Conservation (phyloP, 768 basidiomycete genomes). For the Mycena crocata region DNA sequence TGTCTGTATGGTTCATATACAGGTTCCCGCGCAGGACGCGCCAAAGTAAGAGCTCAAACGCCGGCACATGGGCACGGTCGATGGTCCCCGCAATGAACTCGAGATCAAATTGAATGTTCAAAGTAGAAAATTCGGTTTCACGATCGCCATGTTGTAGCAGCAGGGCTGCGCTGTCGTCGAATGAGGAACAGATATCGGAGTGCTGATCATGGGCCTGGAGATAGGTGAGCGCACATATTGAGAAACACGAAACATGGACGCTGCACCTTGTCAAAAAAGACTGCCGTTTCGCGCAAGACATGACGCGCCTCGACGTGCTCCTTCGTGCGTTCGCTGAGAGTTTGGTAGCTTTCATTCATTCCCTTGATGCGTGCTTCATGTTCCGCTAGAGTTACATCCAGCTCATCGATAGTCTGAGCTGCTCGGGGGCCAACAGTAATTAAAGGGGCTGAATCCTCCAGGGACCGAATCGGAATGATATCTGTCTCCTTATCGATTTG, state of each 20-base stretch:
- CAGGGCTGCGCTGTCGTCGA: conserved; percentile 92
- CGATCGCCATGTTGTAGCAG: conserved; percentile 92
- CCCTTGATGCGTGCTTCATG: conserved; percentile 86
- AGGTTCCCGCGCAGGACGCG: conserved; percentile 96
- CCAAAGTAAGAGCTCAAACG: conserved; percentile 98
- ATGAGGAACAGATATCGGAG: conserved; percentile 84
- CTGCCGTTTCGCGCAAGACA: conserved; percentile 94
- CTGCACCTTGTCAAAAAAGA: conserved; percentile 92
- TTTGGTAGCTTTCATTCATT: conserved; percentile 96
- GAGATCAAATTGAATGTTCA: conserved; percentile 80
- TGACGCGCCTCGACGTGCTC: conserved; percentile 95
- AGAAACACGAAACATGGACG: conserved; percentile 2
- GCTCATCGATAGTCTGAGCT: conserved; percentile 93
- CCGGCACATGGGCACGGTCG: conserved; percentile 89
- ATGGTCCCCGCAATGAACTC: conserved; percentile 99
- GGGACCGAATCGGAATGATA: conserved; percentile 82
- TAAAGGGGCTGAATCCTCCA: conserved; percentile 88
- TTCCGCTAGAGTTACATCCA: conserved; percentile 87
- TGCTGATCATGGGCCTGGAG: conserved; percentile 82
- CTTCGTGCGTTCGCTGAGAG: conserved; percentile 83
- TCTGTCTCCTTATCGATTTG: conserved; percentile 92
- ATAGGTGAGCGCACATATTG: conserved; percentile 23
- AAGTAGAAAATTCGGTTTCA: conserved; percentile 67
- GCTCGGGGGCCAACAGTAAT: conserved; percentile 92
- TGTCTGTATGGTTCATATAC: conserved; percentile 99